phyloP scores from a whole-genome alignment of 331 rosid species.

The Quercus phellos region DNA sequence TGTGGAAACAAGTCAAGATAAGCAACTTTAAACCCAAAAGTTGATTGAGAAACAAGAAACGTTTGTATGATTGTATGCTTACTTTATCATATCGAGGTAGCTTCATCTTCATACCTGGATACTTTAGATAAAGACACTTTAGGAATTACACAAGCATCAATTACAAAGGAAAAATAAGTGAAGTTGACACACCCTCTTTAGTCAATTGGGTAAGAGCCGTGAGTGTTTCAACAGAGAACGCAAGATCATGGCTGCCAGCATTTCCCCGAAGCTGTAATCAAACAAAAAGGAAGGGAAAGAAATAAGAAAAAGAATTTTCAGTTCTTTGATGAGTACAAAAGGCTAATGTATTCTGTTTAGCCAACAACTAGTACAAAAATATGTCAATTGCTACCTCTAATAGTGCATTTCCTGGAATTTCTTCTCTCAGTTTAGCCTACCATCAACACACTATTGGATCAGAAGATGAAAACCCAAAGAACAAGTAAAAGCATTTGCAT shows the following conservation, averaged over 20 bases:
- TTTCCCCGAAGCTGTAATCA: conserved; percentile 62
- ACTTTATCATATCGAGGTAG: conserved; percentile 88
- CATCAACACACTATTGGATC: conserved; percentile 26
- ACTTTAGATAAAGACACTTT: conserved; percentile 27
- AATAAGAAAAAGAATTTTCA: conserved; percentile 1
- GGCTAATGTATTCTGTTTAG: neutral
- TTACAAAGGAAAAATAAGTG: conserved; percentile 13
- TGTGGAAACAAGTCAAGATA: conserved; percentile 12
- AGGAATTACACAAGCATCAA: conserved; percentile 12
- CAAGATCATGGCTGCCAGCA: conserved; percentile 96
- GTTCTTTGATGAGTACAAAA: neutral
- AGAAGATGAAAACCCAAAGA: neutral
- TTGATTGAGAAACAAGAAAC: neutral
- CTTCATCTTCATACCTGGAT: conserved; percentile 80
- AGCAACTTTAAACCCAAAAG: conserved; percentile 18
- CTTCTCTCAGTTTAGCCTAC: conserved; percentile 72
- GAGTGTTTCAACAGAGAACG: conserved; percentile 64
- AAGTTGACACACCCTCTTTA: conserved; percentile 57
- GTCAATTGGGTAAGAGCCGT: conserved; percentile 50
- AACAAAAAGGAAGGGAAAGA: conserved; percentile 3
- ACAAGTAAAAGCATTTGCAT: neutral
- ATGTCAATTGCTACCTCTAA: conserved; percentile 59
- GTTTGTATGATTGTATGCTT: conserved; percentile 21
- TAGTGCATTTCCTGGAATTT: conserved; percentile 72
- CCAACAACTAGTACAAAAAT: neutral